These are phyloP conservation scores for Porpolomopsis calyptriformis DNA, from an alignment of 768 basidiomycete species.

Conservation along the genomic window DNA sequence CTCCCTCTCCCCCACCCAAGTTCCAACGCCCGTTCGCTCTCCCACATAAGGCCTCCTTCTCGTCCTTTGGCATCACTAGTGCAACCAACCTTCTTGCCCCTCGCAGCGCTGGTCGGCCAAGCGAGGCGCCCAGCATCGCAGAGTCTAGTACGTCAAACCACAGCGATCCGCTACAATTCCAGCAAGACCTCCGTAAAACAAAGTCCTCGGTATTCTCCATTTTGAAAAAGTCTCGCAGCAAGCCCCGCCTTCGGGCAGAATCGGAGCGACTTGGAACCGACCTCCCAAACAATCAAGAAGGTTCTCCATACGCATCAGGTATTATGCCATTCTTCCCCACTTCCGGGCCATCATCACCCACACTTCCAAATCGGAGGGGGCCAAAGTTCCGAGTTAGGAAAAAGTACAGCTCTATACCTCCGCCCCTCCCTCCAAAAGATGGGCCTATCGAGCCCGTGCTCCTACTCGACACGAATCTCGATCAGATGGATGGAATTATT, in stretches of 20 bases:
- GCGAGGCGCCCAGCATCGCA: slow-evolving; percentile 26
- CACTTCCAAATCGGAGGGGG: slow-evolving; percentile 17
- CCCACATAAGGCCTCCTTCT: slow-evolving; percentile 29
- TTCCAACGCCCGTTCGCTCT: slow-evolving; percentile 28
- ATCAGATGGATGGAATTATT: slow-evolving; percentile 77
- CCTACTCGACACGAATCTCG: slow-evolving; percentile 56
- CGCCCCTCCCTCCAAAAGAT: slow-evolving; percentile 23
- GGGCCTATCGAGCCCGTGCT: slow-evolving; percentile 27
- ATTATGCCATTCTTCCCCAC: slow-evolving; percentile 15
- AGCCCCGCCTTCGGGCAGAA: slow-evolving; percentile 26
- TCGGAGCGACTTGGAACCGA: slow-evolving; percentile 18
- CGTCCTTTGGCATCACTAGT: slow-evolving; percentile 29
- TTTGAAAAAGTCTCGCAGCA: slow-evolving; percentile 32
- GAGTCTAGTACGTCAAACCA: slow-evolving; percentile 19
- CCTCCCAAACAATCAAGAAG: slow-evolving; percentile 10
- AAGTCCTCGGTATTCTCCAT: slow-evolving; percentile 40
- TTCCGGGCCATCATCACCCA: slow-evolving; percentile 10
- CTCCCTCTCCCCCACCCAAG: slow-evolving; percentile 19
- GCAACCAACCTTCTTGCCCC: slow-evolving; percentile 17
- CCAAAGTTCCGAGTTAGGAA: slow-evolving; percentile 24
- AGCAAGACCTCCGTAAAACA: slow-evolving; percentile 32
- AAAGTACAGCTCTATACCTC: slow-evolving; percentile 22
- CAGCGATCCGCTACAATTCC: slow-evolving; percentile 19
- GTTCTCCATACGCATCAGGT: slow-evolving; percentile 23
- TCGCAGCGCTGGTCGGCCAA: slow-evolving; percentile 25